Evolutionary conservation across 257 asterid species (phyloP), one percentile per base, ranked within the genome.

Genomic region (Solanum virginianum): DNA sequence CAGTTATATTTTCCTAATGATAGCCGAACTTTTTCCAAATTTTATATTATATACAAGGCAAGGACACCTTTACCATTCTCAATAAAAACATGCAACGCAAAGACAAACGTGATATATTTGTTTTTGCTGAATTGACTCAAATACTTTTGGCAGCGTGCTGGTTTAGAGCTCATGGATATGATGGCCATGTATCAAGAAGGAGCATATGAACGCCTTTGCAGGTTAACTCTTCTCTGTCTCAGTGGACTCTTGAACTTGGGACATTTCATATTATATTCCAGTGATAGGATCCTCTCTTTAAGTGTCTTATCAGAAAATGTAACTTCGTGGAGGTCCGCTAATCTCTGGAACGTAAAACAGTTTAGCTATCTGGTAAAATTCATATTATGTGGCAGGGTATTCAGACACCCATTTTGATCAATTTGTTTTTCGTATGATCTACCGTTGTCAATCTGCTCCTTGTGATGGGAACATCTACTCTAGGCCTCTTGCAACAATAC

Each of bases 131-230:
- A 87, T 84, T 91, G 85, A 91, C 89, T 90, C 86, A 74, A 90
- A 86, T 81, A 84, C 85, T 83, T 85, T 88, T 86, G 79, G 90
- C 96, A 96, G 99, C 95, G 98, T 85, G 99, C 99, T 84, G 99
- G 99, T 85, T 87, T 96, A 94, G 98, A 95, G 92, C 98, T 95
- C 81, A 96, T 96, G 99, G 99, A 96, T 92, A 94, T 96, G 98
- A 96, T 96, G 99, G 97, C 98, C 87, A 97, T 93, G 90, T 94
- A 96, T 92, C 99, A 96, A 91, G 99, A 96, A 91, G 99, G 98
- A 69, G 99, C 99, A 22, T 95, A 94, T 89, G 99, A 96, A 90
- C 97, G 99, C 83, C 85, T 95, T 57, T 96, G 99, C 98, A 96
- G 99, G 99, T 96, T 90, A 84, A 84, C 62, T 77, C 54, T 80